Base-by-base conservation (phyloP, 1,284 basidiomycete species). In the Grifola frondosa region DNA sequence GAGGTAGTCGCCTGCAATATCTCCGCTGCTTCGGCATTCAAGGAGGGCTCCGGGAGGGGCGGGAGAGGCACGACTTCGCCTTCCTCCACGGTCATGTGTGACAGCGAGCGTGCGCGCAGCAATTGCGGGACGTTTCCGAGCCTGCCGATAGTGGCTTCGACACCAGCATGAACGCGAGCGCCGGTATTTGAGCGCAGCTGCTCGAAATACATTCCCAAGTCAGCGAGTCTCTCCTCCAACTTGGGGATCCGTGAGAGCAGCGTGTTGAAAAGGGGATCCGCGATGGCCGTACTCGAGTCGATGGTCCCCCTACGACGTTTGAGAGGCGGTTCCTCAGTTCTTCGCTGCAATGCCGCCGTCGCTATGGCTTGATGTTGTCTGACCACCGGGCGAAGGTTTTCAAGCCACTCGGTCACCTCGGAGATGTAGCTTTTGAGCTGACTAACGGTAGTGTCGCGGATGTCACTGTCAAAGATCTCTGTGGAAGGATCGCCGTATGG, bases 161-260 rank as follows among this genome's bases (percentile, higher is more conserved):
- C 22, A 49, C 21, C 16, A 42, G 19, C 6, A 40, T 32, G 26
- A 31, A 31, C 15, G 32, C 10, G 9, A 25, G 24, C 7, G 25
- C 17, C 8, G 32, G 22, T 15, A 19, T n/a, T 13, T 34, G 15
- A 13, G 15, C 42, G 49, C 20, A 51, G 22, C 3, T 46, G 22
- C 12, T 44, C 44, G 6, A 47, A 21, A 11, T 38, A 36, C 8
- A 22, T 15, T 32, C 52, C 53, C 10, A 54, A 41, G 17, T 54
- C 48, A 17, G 42, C 32, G 12, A 52, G 21, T 11, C 39, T 30
- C 29, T 48, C 45, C n/a, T 49, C 40, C 7, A 52, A 22, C n/a
- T 26, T 19, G 5, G 15, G 39, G 10, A 29, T 13, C 21, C 19
- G 23, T 15, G n/a, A 17, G 21, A 16, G 17, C 11, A 50, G 21